Percentiles rank a stretch among this genome's conserved stretches.
Evolutionary conservation across 345 rosid species (phyloP).

Genomic region (Erysimum cheiranthoides): DNA sequence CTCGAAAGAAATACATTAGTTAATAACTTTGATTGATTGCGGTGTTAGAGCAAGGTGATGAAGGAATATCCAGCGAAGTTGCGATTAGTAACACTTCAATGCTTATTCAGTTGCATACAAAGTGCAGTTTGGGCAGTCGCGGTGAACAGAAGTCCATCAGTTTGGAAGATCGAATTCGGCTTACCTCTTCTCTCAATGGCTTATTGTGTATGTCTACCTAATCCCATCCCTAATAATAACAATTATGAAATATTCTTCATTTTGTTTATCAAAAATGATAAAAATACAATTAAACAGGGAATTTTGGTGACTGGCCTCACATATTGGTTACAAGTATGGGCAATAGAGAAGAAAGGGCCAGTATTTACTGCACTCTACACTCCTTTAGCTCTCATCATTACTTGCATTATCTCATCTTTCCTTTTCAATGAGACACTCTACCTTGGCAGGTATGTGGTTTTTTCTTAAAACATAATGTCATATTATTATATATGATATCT

Average conservation of each 20-base stretch:
- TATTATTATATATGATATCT: background rate
- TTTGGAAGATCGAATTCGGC: conserved; percentile 83
- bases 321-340: conserved; percentile 92
- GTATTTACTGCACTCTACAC: conserved; percentile 80
- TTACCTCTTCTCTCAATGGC: conserved; percentile 72
- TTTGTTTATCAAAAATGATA: background rate
- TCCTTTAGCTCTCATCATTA: conserved; percentile 77
- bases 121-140: conserved; percentile 69
- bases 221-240: background rate
- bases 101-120: conserved; percentile 77
- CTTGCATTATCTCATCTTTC: conserved; percentile 68
- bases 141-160: conserved; percentile 61
- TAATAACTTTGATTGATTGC: background rate
- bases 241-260: too few species aligned
- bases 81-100: conserved; percentile 73
- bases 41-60: conserved; percentile 46
- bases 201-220: conserved; percentile 66
- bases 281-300: conserved; percentile 56
- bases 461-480: too few species aligned
- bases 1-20: background rate
- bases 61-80: conserved; percentile 76
- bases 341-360: conserved; percentile 84
- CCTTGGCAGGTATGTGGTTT: conserved; percentile 65
- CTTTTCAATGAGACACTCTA: conserved; percentile 71
- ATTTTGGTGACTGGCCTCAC: conserved; percentile 68